These are phyloP conservation scores for Cryptococcus sp. DNA, from an alignment of 1,284 basidiomycete species.

Conservation along the genomic window DNA sequence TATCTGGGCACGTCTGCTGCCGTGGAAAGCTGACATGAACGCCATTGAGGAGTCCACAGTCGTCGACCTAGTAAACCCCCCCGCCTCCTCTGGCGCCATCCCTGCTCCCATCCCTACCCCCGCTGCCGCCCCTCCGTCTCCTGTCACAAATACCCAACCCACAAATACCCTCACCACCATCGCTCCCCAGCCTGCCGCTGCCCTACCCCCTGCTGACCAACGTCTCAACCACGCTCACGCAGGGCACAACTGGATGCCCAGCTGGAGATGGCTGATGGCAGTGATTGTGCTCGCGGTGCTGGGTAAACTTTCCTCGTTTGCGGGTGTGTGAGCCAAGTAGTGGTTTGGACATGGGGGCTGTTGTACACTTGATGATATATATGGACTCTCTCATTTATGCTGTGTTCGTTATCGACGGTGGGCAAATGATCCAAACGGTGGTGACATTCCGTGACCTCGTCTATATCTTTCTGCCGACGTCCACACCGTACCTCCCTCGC, in stretches of 20 bases:
- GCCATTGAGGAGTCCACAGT: slow-evolving; percentile 18
- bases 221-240: slow-evolving; percentile 4
- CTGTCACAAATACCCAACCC: background rate
- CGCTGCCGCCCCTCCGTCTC: background rate
- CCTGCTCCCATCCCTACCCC: background rate
- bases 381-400: background rate
- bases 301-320: slow-evolving; percentile 34
- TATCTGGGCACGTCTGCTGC: background rate
- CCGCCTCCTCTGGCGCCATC: background rate
- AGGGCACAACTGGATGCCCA: slow-evolving; percentile 28
- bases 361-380: slow-evolving; percentile 1
- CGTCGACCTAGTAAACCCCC: slow-evolving; percentile 2
- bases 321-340: slow-evolving; percentile 15
- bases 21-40: background rate
- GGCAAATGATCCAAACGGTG: background rate
- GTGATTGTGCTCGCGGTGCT: slow-evolving; percentile 42
- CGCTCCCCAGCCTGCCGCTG: background rate
- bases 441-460: background rate
- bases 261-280: slow-evolving; percentile 42
- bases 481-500: slow-evolving; percentile 49
- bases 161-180: slow-evolving; percentile 1
- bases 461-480: slow-evolving; percentile 39
- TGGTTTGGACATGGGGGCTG: background rate
- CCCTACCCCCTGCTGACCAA: slow-evolving; percentile 2
- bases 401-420: background rate